These are phyloP conservation scores for Eragrostis nindensis DNA, from an alignment of 176 grass and related monocot genomes.

Conservation along the genomic window DNA sequence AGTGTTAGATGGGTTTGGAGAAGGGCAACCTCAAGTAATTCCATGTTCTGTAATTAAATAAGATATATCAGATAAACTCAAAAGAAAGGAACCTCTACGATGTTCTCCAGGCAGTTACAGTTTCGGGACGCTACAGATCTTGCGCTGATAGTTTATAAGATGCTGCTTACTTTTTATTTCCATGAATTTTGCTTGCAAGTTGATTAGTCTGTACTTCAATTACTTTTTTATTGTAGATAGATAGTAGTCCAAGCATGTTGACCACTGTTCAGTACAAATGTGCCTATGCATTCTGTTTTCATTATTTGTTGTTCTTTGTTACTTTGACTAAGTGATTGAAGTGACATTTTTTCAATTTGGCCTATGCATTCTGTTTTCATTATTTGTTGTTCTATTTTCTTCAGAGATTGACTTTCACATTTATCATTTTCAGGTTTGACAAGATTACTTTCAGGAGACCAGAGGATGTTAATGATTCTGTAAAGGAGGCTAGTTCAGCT, in stretches of 20 bases:
- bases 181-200: slow-evolving; percentile 7
- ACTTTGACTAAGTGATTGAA: slow-evolving; percentile 8
- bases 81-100: neutral
- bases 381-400: too few relatives aligned
- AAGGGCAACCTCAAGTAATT: neutral
- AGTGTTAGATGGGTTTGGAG: slow-evolving; percentile 1
- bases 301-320: neutral
- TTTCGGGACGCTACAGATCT: neutral
- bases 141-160: neutral
- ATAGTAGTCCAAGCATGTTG: neutral
- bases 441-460: slow-evolving; percentile 84
- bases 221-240: neutral
- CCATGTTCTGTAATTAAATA: neutral
- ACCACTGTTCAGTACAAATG: neutral
- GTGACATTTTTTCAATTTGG: slow-evolving; percentile 14
- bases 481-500: slow-evolving; percentile 53
- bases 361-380: too few relatives aligned
- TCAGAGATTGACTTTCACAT: slow-evolving; percentile 21
- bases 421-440: slow-evolving; percentile 66
- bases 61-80: neutral
- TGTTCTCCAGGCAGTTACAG: neutral
- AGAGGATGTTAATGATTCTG: slow-evolving; percentile 61
- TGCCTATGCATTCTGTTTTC: neutral
- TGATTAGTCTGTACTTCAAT: neutral
- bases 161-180: neutral